A percentile compares a stretch with the other conserved stretches of the same genome.
Evolutionary conservation across 2,329 filamentous ascomycete species (phyloP).

Genomic region (Salinomyces thailandicus): DNA sequence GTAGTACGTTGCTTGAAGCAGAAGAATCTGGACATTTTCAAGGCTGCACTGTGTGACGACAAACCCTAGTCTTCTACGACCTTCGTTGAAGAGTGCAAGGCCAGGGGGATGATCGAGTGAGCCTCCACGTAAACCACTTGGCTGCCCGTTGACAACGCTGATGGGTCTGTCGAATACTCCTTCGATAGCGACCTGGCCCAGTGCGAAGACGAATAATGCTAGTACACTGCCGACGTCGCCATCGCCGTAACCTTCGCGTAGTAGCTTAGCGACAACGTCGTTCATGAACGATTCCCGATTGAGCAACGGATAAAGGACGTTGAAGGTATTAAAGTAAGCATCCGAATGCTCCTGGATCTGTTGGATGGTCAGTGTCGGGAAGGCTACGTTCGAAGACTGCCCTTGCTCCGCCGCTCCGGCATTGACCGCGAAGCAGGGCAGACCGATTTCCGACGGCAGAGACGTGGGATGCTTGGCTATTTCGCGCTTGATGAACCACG

Average conservation of each 20-base stretch:
- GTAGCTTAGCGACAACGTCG: slow-evolving; percentile 36
- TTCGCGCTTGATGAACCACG: slow-evolving; percentile 30
- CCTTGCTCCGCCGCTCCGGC: slow-evolving; percentile 6
- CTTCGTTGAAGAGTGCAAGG: slow-evolving; percentile 52
- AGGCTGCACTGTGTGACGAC: slow-evolving; percentile 45
- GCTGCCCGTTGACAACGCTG: slow-evolving; percentile 33
- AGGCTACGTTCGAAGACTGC: slow-evolving; percentile 18
- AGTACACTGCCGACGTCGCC: slow-evolving; percentile 42
- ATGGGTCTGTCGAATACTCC: slow-evolving; percentile 40
- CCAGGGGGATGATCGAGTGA: slow-evolving; percentile 44
- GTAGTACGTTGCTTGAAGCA: slow-evolving; percentile 39
- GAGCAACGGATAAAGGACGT: slow-evolving; percentile 48
- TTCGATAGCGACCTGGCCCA: slow-evolving; percentile 49
- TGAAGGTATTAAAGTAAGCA: slow-evolving; percentile 51
- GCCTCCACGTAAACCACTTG: slow-evolving; percentile 46
- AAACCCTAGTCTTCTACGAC: slow-evolving; percentile 49
- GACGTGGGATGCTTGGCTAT: slow-evolving; percentile 21
- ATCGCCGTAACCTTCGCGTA: slow-evolving; percentile 41
- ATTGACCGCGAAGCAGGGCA: slow-evolving; percentile 16
- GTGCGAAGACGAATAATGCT: slow-evolving; percentile 47
- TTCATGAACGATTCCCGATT: slow-evolving; percentile 46
- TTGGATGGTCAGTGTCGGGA: slow-evolving; percentile 36
- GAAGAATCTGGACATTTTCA: slow-evolving; percentile 49
- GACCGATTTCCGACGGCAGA: slow-evolving; percentile 20
- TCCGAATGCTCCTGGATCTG: slow-evolving; percentile 42